Evolutionary conservation across 768 basidiomycete genomes (phyloP).

Genomic region (Boletus subparvulus): DNA sequence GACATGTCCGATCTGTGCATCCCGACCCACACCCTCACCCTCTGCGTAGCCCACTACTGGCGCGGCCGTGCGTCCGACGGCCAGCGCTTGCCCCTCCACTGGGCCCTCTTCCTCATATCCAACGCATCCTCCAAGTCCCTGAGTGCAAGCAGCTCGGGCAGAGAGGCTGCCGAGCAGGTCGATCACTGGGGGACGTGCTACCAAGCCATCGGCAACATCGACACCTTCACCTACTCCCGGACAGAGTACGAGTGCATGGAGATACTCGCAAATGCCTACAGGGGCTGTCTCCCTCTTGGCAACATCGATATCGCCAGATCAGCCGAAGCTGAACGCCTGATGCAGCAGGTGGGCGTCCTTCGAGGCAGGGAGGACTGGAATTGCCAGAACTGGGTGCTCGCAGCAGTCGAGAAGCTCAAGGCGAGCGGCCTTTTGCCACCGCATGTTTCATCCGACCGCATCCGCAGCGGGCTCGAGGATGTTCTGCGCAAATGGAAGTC

Average conservation of each 20-base stretch:
- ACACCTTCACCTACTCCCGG: conserved; percentile 28
- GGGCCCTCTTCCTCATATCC: conserved; percentile 30
- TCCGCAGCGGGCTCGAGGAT: conserved; percentile 25
- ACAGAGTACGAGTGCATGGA: conserved; percentile 32
- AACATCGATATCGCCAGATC: conserved; percentile 16
- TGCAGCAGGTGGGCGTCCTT: conserved; percentile 25
- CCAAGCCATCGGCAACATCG: conserved; percentile 30
- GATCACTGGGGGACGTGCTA: conserved; percentile 35
- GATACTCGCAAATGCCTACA: conserved; percentile 29
- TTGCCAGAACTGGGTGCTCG: conserved; percentile 31
- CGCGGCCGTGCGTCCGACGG: conserved; percentile 23
- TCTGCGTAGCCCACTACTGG: conserved; percentile 34
- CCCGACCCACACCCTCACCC: conserved; percentile 17
- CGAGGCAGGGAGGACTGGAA: conserved; percentile 34
- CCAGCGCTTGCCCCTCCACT: conserved; percentile 28
- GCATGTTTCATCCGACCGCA: conserved; percentile 17
- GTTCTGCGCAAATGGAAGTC: conserved; percentile 24
- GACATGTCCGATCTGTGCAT: conserved; percentile 18
- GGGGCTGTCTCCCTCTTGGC: conserved; percentile 29
- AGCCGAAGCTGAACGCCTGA: conserved; percentile 17
- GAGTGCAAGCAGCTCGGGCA: conserved; percentile 20
- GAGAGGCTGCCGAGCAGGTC: conserved; percentile 20
- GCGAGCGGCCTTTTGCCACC: conserved; percentile 13
- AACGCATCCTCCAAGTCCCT: conserved; percentile 26
- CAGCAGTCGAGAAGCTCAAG: conserved; percentile 26